Conservation (phyloP, 2,329 filamentous ascomycete species). For the Tolypocladium ovalisporum region DNA sequence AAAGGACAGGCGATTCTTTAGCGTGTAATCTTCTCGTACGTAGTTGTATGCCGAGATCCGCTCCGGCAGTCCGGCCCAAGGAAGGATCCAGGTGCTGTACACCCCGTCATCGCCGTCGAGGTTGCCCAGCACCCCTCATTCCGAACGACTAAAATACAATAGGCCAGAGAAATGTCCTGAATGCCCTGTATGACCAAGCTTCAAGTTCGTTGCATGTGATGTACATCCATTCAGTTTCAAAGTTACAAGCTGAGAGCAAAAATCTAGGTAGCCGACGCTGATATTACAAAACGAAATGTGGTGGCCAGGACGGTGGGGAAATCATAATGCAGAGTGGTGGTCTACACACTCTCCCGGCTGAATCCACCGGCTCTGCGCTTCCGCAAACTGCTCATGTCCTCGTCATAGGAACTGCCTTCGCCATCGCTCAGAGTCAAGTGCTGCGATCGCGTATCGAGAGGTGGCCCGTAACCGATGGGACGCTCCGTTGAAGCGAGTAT, state of each 20-base stretch:
- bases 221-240: neutral
- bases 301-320: neutral
- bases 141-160: neutral
- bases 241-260: no score
- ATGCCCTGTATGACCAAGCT: neutral
- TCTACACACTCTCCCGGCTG: constrained; percentile 36
- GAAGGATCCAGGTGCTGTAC: neutral
- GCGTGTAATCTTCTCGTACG: neutral
- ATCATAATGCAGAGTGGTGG: neutral
- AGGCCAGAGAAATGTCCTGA: no score
- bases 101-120: neutral
- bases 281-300: no score
- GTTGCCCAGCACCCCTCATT: no score
- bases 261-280: no score
- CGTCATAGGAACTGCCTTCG: constrained; percentile 32
- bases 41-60: neutral
- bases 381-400: constrained; percentile 24
- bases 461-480: constrained; percentile 1
- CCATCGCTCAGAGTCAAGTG: constrained; percentile 34
- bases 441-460: constrained; percentile 17
- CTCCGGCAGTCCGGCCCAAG: neutral
- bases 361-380: constrained; percentile 21
- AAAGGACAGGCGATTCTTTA: neutral
- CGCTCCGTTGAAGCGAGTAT: constrained; percentile 27
- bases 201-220: neutral